Evolutionary conservation across 2,329 filamentous ascomycete species (phyloP), one percentile per base, ranked within the genome.

Genomic region (Diaporthe destruens): DNA sequence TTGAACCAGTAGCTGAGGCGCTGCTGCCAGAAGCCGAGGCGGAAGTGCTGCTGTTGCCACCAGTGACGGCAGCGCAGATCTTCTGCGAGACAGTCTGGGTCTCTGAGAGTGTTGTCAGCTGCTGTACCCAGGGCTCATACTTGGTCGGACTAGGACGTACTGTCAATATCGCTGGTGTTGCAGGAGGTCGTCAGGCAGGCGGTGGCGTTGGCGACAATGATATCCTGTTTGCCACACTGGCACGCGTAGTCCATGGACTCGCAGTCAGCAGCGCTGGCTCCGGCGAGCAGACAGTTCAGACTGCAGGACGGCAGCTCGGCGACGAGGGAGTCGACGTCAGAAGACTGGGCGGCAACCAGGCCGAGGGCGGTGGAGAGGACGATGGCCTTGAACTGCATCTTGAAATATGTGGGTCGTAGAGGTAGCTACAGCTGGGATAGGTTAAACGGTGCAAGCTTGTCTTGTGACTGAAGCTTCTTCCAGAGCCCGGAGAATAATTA

Each of bases 321-420:
- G 23, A 54, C 59, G 53, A 74, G 63, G 18, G 54, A 63, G 39
- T 61, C 51, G 29, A 68, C 51, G 25, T 73, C 66, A 44, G 57
- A 63, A 44, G 69, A 71, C 29, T 72, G 61, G 49, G 73, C 59
- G 34, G 63, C 61, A 42, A 57, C 73, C 59, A 74, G 61, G 71
- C 71, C 56, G 71, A 73, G 8, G 44, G 71, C 25, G 56, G 56
- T 39, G 29, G 71, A 72, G 55, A 74, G 71, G 51, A 57, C 63
- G 56, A 73, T 68, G 34, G 55, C 55, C 67, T 54, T 74, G 73
- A 73, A 73, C 63, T 74, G 73, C 73, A 74, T 74, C 18, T 73
- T 71, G 67, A 20, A 23, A 23, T 16, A 12, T 56, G 29, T 66
- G 55, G 63, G 57, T 65, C 42, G 63, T 66, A 53, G 55, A 65